Evolutionary conservation across 768 basidiomycete species (phyloP).

Genomic region (Pulveroboletus sp.): DNA sequence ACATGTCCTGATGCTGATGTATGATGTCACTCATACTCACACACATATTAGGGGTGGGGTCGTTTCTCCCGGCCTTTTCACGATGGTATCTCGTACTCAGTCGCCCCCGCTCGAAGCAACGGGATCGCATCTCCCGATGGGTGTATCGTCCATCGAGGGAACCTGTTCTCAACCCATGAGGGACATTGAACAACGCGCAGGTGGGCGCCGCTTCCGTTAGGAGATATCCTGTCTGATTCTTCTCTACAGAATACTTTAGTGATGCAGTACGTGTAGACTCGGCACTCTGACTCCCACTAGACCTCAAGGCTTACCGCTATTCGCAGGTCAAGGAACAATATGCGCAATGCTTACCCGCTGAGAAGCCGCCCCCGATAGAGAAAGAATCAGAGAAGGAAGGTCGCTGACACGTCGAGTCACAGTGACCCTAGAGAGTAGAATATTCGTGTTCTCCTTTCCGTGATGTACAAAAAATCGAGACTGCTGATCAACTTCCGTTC

Average conservation of each 20-base stretch:
- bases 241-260: constrained; percentile 26
- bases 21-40: constrained; percentile 26
- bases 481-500: background rate
- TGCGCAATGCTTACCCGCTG: constrained; percentile 2
- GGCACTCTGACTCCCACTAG: background rate
- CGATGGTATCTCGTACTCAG: constrained; percentile 39
- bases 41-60: background rate
- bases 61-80: too few relatives aligned
- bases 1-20: constrained; percentile 15
- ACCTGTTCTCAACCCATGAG: constrained; percentile 31
- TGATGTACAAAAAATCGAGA: constrained; percentile 5
- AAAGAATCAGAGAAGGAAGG: constrained; percentile 2
- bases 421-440: background rate
- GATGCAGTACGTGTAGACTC: constrained; percentile 19
- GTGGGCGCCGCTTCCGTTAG: constrained; percentile 24
- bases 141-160: constrained; percentile 41
- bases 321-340: constrained; percentile 22
- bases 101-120: constrained; percentile 54
- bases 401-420: background rate
- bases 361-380: constrained; percentile 11
- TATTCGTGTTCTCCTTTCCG: background rate
- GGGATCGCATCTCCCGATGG: constrained; percentile 44
- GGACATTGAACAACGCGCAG: constrained; percentile 44
- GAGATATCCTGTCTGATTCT: background rate
- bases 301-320: background rate